Evolutionary conservation across 1,284 basidiomycete species (phyloP), one percentile per base, ranked within the genome.

Genomic region (Cystobasidium slooffiae): DNA sequence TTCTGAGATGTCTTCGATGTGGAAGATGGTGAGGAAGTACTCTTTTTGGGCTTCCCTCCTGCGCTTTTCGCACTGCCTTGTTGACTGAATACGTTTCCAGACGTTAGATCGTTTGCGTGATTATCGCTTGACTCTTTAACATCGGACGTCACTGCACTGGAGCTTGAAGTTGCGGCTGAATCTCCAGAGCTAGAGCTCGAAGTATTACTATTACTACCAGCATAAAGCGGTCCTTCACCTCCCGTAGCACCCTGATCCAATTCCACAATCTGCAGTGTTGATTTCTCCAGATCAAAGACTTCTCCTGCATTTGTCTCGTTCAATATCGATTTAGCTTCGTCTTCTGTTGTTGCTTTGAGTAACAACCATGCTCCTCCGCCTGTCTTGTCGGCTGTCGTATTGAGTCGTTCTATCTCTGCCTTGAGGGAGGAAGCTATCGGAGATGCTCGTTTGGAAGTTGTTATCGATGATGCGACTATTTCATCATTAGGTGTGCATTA

Each of bases 381-480:
- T 7, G 67, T 43, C 49, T 20, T 16, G 20, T 52, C n/a, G 2
- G 62, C 44, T 49, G 62, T 49, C 31, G 49, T 46, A 24, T 65
- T 47, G 0, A 65, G 6, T 31, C 20, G 44, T 14, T 65, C 69
- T 47, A 72, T 51, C 39, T 55, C 31, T 41, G 56, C 47, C 53
- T 61, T 61, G 16, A 72, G 61, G 1, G 61, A 64, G 31, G 46
- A 46, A 18, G 59, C 59, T 46, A 64, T 55, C 9, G 69, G 69
- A 37, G 69, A 72, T 20, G 62, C 24, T 31, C 69, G 44, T 9
- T 56, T 51, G 5, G 61, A 65, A 18, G 69, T 64, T 10, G 62
- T 53, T 47, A 72, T 64, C 12, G 69, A 72, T 1, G 69, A 72
- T 41, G 69, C 69, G 62, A 72, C 69, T 72, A 43, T n/a, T n/a